Conservation (phyloP, 2,329 filamentous ascomycete species). For the Trichoderma harzianum region DNA sequence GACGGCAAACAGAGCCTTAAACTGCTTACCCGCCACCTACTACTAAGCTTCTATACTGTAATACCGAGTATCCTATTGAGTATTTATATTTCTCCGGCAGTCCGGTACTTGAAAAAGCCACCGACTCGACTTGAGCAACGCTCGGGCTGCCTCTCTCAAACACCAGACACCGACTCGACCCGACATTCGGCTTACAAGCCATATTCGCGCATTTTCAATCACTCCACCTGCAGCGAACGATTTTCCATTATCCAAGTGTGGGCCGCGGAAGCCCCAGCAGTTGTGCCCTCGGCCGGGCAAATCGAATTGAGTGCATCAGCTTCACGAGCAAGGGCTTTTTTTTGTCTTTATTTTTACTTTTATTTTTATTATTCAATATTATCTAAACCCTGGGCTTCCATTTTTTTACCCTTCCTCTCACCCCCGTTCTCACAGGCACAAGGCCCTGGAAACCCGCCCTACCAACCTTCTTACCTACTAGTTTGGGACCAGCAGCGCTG, state of each 20-base stretch:
- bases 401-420: not conserved
- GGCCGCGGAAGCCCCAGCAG: conserved; percentile 8
- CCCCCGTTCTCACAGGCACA: not conserved
- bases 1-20: not conserved
- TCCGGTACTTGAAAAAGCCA: not conserved
- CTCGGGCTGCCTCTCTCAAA: not conserved
- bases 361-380: not conserved
- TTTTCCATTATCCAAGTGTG: conserved; percentile 11
- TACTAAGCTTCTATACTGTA: not conserved
- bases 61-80: not conserved
- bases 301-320: not conserved
- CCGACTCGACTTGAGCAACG: not conserved
- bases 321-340: not conserved
- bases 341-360: not conserved
- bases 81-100: not conserved
- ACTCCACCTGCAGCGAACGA: conserved; percentile 12
- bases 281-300: conserved; percentile 5
- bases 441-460: not conserved
- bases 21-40: not conserved
- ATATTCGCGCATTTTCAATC: conserved; percentile 18
- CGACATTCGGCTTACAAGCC: conserved; percentile 14
- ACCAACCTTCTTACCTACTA: not conserved
- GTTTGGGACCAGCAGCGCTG: conserved; percentile 8
- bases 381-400: not conserved
- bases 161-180: conserved; percentile 13